Base-by-base conservation (phyloP, 306 rosid genomes). In the Cotoneaster glaucophyllus region DNA sequence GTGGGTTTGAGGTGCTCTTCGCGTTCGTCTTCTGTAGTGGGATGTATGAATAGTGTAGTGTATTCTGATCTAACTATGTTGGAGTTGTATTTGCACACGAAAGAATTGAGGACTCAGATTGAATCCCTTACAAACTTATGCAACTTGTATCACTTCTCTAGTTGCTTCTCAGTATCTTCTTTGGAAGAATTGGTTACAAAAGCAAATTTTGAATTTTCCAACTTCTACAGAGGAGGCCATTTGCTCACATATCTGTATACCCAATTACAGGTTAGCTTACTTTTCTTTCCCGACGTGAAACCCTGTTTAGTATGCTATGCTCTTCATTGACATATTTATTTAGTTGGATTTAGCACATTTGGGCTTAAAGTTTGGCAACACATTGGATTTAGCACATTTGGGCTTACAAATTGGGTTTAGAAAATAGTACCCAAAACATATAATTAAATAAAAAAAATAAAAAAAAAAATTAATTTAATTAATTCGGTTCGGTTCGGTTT, bases 71-170 rank as follows among this genome's bases (percentile, higher is more conserved):
- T 89, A 75, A 95, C 97, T 64, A 75, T 95, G 64, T 85, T 95
- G 73, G 99, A 92, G 76, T 74, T 90, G 74, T 89, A 84, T 86
- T 85, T 95, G 83, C 99, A 95, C 82, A 90, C 90, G 2, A 86
- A 90, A 80, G 85, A 95, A 44, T 78, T 95, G 59, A 84, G 84
- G 80, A 78, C 82, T 77, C 93, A 77, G 76, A 83, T 92, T 83
- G 86, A 92, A 81, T 85, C 93, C 71, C 92, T 95, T 69, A 87
- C 91, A 21, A 89, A 86, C 75, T 80, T 88, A 77, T 95, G 99
- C 79, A 92, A 89, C 81, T 75, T 90, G 24, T 85, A 81, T 50
- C 68, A 76, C 4, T 69, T 85, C 78, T 77, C 84, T 65, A 77
- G 32, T 76, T 69, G 84, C 82, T 88, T 88, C 78, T 79, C 85